Base-by-base conservation (phyloP, 805 yeast species). In the Wickerhamiella slavikovae region DNA sequence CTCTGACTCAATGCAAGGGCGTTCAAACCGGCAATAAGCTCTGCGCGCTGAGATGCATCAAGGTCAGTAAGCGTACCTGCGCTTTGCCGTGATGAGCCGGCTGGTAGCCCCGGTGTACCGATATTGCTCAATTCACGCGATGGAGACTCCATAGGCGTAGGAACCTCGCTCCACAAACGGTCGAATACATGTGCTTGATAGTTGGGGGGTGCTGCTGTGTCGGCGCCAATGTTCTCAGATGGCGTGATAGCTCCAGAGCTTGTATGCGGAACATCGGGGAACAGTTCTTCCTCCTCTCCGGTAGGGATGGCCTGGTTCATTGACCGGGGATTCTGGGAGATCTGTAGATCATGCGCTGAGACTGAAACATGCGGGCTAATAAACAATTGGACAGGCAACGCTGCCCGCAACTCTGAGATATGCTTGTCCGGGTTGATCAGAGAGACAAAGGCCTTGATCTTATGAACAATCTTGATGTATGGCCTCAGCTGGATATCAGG, bases 401-500 rank as follows among this genome's bases (percentile, higher is more conserved):
- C 74, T 0, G 95, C 95, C 19, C 96, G 60, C 29, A 85, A 58
- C 49, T 83, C 95, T 1, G 94, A 79, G 3, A 74, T 71, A 46
- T 85, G 96, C 3, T 93, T 93, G 49, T 82, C 95, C 1, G 91
- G 75, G 46, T 89, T 85, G 24, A 68, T 52, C 38, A 89, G 59
- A 2, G 79, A 74, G 34, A 89, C 68, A 7, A 67, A 70, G 47
- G 83, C 78, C 43, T 79, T 75, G 33, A 89, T 53, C 52, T 82
- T 83, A 54, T 89, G 98, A 32, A 92, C 67, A 10, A 89, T 82
- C 48, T 79, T 79, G 34, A 80, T 62, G 44, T 70, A 66, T 17
- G 62, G 62, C 19, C 62, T 54, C 22, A 89, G 58, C 35, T 70
- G 75, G 45, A 85, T 77, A 51, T 89, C 96, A 52, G 83, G 98